These are phyloP conservation scores for Amniculicola lignicola DNA, from an alignment of 495 filamentous ascomycete genomes.

Conservation along the genomic window DNA sequence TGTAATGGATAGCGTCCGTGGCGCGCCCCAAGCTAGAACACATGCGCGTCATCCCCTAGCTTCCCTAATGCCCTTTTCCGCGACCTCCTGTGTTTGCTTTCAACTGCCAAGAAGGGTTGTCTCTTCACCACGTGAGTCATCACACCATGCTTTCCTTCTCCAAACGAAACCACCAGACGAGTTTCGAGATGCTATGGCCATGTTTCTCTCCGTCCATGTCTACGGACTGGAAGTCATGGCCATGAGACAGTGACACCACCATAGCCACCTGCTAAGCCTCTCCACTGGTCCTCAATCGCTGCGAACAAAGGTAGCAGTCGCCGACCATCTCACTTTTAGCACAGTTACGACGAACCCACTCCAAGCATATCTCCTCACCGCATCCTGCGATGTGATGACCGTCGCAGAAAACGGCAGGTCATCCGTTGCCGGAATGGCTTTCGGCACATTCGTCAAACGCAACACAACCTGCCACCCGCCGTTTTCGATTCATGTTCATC, in stretches of 20 bases:
- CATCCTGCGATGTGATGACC: too few relatives aligned
- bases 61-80: conserved; percentile 11
- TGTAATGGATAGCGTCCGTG: conserved; percentile 24
- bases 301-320: too few relatives aligned
- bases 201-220: too few relatives aligned
- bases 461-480: neutral
- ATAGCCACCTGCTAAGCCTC: too few relatives aligned
- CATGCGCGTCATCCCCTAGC: conserved; percentile 29
- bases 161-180: neutral
- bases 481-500: neutral
- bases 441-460: conserved; percentile 7
- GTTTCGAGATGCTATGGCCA: neutral
- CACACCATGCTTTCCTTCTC: conserved; percentile 9
- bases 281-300: too few relatives aligned
- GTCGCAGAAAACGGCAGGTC: too few relatives aligned
- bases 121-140: conserved; percentile 20
- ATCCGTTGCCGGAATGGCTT: too few relatives aligned
- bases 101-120: conserved; percentile 14
- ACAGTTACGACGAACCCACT: too few relatives aligned
- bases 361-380: too few relatives aligned
- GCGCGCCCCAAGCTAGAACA: conserved; percentile 23
- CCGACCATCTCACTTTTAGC: too few relatives aligned
- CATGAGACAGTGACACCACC: too few relatives aligned
- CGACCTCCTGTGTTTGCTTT: conserved; percentile 3
- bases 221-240: too few relatives aligned